Base-by-base conservation (phyloP, 768 basidiomycete species). In the Clitopilus hobsonii region DNA sequence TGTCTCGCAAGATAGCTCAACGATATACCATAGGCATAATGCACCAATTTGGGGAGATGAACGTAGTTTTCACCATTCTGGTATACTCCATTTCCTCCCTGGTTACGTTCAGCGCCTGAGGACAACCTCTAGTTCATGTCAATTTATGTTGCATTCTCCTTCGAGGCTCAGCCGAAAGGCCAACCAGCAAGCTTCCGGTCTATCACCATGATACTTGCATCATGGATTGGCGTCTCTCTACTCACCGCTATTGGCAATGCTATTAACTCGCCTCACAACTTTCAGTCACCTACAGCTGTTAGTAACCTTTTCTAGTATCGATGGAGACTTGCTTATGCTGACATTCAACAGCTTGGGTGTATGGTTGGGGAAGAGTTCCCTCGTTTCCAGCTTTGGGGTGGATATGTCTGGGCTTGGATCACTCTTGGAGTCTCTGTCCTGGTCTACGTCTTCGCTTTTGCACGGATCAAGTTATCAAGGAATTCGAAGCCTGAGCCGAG, bases 401-500 rank as follows among this genome's bases (percentile, higher is more conserved):
- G 77, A 60, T 78, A 78, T 52, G 24, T 75, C 16, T 78, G 78
- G 78, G 65, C 78, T 36, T 77, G 78, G 78, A 41, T 73, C 29
- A 67, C 75, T 5, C 63, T 77, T 6, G 58, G 61, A 26, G 55
- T 70, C 38, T 74, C 74, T 5, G 52, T 67, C 20, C 16, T 70
- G 2, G 54, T 67, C 1, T 78, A 76, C 55, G 58, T 70, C 52
- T 66, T 41, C 18, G n/a, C n/a, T 8, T 18, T 41, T 69, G 0
- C 65, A 76, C 14, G n/a, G n/a, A n/a, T n/a, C n/a, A n/a, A n/a
- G n/a, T n/a, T n/a, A n/a, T n/a, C n/a, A n/a, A n/a, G n/a, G n/a
- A n/a, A n/a, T n/a, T n/a, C n/a, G n/a, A n/a, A n/a, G n/a, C n/a
- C n/a, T n/a, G n/a, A n/a, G n/a, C n/a, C n/a, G n/a, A n/a, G n/a